Conservation (phyloP, 176 grass and related monocot species). For the Aegilops speltoides region DNA sequence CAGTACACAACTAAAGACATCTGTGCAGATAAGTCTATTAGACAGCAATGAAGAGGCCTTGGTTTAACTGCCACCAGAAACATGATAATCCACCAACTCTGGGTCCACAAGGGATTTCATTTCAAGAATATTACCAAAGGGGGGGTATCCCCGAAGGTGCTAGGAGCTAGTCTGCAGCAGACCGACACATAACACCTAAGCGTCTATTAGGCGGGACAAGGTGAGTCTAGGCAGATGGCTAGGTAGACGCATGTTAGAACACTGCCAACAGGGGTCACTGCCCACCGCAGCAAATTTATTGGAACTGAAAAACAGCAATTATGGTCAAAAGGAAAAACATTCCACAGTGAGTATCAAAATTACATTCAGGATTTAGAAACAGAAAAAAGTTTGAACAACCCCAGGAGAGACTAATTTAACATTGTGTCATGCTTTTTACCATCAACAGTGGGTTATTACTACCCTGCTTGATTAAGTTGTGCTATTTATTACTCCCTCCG, state of each 20-base stretch:
- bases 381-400: neutral
- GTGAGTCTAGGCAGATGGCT: neutral
- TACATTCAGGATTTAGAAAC: neutral
- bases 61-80: neutral
- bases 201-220: neutral
- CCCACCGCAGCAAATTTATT: neutral
- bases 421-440: neutral
- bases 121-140: slow-evolving; percentile 13
- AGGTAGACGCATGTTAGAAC: neutral
- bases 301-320: neutral
- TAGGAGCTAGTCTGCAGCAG: neutral
- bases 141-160: neutral
- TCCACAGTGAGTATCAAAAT: slow-evolving; percentile 1
- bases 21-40: slow-evolving; percentile 4
- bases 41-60: neutral
- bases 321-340: neutral
- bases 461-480: neutral
- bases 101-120: neutral
- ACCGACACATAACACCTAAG: neutral
- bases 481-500: neutral
- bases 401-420: slow-evolving; percentile 14
- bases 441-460: neutral
- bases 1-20: slow-evolving; percentile 12
- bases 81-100: neutral
- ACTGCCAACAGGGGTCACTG: neutral